A percentile compares a stretch with the other conserved stretches of the same genome.
These are phyloP conservation scores for Penicillium diatomitis DNA, from an alignment of 495 filamentous ascomycete genomes.

Conservation along the genomic window DNA sequence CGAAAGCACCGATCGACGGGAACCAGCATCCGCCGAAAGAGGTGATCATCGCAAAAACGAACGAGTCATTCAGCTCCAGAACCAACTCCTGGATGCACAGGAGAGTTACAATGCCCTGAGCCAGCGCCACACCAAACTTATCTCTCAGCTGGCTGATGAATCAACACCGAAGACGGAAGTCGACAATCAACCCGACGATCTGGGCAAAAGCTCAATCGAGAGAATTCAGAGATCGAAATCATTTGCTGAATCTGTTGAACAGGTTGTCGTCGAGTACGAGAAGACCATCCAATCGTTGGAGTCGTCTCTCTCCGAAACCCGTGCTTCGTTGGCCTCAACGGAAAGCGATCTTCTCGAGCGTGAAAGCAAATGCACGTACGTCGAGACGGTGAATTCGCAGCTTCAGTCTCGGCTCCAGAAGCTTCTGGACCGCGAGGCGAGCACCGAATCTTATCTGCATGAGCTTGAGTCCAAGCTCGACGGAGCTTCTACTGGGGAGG, in stretches of 20 bases:
- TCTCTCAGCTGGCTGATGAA: slow-evolving; percentile 85
- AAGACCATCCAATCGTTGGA: slow-evolving; percentile 96
- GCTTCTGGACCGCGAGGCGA: slow-evolving; percentile 77
- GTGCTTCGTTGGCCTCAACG: slow-evolving; percentile 69
- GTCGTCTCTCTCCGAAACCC: slow-evolving; percentile 81
- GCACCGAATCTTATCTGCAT: slow-evolving; percentile 83
- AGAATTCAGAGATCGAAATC: slow-evolving; percentile 87
- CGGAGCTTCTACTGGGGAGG: slow-evolving; percentile 82
- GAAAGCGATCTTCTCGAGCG: slow-evolving; percentile 85
- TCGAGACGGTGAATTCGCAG: slow-evolving; percentile 85
- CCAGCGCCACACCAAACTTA: slow-evolving; percentile 86
- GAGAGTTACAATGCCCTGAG: slow-evolving; percentile 91
- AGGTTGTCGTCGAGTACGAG: slow-evolving; percentile 94
- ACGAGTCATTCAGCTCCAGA: slow-evolving; percentile 83
- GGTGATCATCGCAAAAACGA: slow-evolving; percentile 64
- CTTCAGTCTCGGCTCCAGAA: slow-evolving; percentile 83
- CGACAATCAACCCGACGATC: slow-evolving; percentile 47
- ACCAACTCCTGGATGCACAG: slow-evolving; percentile 84
- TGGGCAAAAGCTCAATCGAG: slow-evolving; percentile 76
- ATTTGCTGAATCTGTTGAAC: slow-evolving; percentile 90
- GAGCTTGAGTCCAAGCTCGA: slow-evolving; percentile 85
- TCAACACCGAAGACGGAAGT: slow-evolving; percentile 45
- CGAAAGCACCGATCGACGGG: slow-evolving; percentile 56
- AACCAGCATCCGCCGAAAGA: slow-evolving; percentile 53
- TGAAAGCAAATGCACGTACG: slow-evolving; percentile 84